phyloP scores from a whole-genome alignment of 305 asterid genomes.

The Fraxinus velutina region DNA sequence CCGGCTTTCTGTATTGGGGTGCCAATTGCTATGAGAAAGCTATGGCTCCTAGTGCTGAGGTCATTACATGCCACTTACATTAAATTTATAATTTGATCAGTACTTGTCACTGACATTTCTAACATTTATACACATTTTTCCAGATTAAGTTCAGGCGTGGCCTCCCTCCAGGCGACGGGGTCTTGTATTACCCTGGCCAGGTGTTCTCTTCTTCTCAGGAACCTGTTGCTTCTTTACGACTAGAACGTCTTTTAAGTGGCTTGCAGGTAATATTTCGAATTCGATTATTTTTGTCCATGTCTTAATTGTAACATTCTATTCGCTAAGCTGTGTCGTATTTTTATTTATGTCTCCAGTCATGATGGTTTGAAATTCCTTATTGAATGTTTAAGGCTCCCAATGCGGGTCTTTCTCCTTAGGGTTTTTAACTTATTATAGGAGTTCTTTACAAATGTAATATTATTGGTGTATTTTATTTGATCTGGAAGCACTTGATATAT shows the following conservation, averaged over 20 bases:
- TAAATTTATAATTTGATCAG: neutral
- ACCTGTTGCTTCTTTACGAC: slow-evolving; percentile 89
- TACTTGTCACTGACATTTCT: neutral
- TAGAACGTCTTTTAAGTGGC: slow-evolving; percentile 93
- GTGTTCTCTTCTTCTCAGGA: slow-evolving; percentile 84
- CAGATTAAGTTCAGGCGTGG: slow-evolving; percentile 95
- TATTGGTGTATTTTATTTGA: neutral
- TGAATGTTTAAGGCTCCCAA: neutral
- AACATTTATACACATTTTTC: slow-evolving; percentile 19
- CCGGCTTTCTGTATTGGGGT: slow-evolving; percentile 97
- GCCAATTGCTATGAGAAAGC: slow-evolving; percentile 99
- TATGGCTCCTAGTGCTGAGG: slow-evolving; percentile 94
- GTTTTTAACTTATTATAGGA: neutral
- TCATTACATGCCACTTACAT: slow-evolving; percentile 26
- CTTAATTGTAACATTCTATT: slow-evolving; percentile 6
- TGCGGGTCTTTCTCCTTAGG: neutral
- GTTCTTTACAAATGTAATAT: neutral
- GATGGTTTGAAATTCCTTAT: neutral
- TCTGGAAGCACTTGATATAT: neutral
- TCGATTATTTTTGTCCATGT: slow-evolving; percentile 6
- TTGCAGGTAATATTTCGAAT: slow-evolving; percentile 57
- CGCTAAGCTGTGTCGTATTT: neutral
- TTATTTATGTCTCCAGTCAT: neutral
- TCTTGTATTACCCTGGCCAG: slow-evolving; percentile 88
- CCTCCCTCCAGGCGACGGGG: slow-evolving; percentile 99